Conservation (phyloP, 495 filamentous ascomycete genomes). For the Aspergillus panamensis region DNA sequence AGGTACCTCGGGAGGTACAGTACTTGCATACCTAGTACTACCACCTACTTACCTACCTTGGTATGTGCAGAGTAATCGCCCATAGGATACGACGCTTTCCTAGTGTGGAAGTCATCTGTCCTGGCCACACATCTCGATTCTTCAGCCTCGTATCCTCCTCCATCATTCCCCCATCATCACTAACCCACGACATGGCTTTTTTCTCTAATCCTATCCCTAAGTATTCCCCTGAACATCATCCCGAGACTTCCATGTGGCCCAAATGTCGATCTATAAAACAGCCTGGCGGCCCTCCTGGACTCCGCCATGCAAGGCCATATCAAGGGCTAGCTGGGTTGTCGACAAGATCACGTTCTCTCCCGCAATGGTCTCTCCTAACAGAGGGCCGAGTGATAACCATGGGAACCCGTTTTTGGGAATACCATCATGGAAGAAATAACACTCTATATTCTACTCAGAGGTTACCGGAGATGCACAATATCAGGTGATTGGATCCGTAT, state of each 20-base stretch:
- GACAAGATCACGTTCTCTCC: slow-evolving; percentile 18
- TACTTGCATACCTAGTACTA: too few species aligned
- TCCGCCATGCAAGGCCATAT: slow-evolving; percentile 14
- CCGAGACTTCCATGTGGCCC: too few species aligned
- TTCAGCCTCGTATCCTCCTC: not conserved
- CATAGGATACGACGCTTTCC: slow-evolving; percentile 14
- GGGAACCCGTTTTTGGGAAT: slow-evolving; percentile 18
- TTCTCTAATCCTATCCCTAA: too few species aligned
- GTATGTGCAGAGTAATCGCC: not conserved
- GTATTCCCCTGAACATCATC: too few species aligned
- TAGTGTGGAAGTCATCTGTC: not conserved
- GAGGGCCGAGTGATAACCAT: not conserved
- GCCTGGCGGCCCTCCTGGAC: slow-evolving; percentile 6
- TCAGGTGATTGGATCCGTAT: slow-evolving; percentile 20
- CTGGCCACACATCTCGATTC: not conserved
- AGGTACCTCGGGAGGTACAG: too few species aligned
- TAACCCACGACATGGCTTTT: not conserved
- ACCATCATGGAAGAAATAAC: slow-evolving; percentile 19
- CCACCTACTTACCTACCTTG: too few species aligned
- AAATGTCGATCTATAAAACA: too few species aligned
- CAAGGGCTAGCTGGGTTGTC: slow-evolving; percentile 16
- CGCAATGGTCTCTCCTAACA: slow-evolving; percentile 10
- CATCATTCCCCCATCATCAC: not conserved
- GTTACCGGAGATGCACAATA: slow-evolving; percentile 18
- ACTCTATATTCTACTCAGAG: not conserved